phyloP scores from a whole-genome alignment of 225 moss, liverwort and hornwort genomes.

The Neckera pumila region DNA sequence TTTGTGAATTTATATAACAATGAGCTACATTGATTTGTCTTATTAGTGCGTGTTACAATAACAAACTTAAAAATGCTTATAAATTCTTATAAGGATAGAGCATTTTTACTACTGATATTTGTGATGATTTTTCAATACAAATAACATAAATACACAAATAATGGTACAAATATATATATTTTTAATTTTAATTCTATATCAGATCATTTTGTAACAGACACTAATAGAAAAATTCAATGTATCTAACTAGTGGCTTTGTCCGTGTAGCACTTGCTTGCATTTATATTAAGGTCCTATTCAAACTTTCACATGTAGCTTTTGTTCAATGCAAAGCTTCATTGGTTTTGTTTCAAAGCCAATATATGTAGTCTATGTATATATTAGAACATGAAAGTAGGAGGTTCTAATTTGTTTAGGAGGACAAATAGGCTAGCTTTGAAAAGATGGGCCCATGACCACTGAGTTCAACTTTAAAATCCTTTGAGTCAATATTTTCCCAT shows the following conservation, averaged over 20 bases:
- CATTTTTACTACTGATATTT: background rate
- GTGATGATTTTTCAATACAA: background rate
- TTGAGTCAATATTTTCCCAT: background rate
- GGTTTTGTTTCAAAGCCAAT: background rate
- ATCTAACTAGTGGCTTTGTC: rapidly evolving
- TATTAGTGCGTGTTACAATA: rapidly evolving
- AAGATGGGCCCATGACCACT: rapidly evolving
- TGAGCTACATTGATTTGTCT: background rate
- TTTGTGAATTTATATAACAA: background rate
- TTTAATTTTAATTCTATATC: background rate
- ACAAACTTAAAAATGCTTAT: background rate
- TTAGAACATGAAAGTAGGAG: background rate
- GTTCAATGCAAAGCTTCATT: background rate
- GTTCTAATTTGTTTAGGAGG: background rate
- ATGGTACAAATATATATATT: background rate
- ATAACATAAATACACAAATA: background rate
- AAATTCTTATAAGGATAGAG: too few species aligned
- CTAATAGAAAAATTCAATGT: rapidly evolving
- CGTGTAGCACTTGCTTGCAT: rapidly evolving
- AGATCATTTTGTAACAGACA: background rate
- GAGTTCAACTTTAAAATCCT: background rate
- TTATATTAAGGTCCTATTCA: background rate
- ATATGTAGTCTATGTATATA: background rate
- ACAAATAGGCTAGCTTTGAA: background rate
- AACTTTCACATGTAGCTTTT: background rate